A percentile compares a stretch with the other conserved stretches of the same genome.
Evolutionary conservation across 1,284 basidiomycete species (phyloP).

Genomic region (Rhodotorula sp.): DNA sequence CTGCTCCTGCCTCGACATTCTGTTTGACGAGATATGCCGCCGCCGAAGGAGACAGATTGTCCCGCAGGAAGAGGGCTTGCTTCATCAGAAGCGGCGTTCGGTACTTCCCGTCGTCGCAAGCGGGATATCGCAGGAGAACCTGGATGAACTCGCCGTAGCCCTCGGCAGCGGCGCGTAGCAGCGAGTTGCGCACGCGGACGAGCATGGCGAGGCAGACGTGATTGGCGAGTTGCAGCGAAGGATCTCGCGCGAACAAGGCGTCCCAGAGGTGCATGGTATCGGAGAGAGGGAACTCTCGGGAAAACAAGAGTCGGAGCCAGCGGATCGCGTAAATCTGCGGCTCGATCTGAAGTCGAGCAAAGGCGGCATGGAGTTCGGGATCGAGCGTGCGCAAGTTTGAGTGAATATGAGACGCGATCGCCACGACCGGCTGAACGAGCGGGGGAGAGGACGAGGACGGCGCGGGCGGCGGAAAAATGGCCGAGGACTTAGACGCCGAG

Average conservation of each 20-base stretch:
- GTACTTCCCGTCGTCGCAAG: conserved; percentile 43
- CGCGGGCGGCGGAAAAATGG: not conserved
- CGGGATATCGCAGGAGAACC: conserved; percentile 75
- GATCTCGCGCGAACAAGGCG: conserved; percentile 77
- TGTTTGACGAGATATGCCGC: conserved; percentile 26
- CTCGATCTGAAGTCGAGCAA: conserved; percentile 77
- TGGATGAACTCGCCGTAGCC: conserved; percentile 75
- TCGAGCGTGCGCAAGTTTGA: conserved; percentile 72
- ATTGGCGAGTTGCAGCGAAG: conserved; percentile 65
- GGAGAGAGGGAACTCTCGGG: conserved; percentile 73
- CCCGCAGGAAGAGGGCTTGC: conserved; percentile 75
- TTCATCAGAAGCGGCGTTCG: conserved; percentile 64
- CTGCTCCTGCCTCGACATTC: conserved; percentile 30
- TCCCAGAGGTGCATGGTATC: conserved; percentile 83
- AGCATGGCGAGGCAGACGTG: conserved; percentile 91
- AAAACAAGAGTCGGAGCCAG: conserved; percentile 85
- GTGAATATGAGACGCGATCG: conserved; percentile 74
- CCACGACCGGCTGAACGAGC: conserved; percentile 75
- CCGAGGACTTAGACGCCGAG: conserved; percentile 6
- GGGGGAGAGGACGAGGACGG: conserved; percentile 43
- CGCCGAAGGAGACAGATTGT: conserved; percentile 49
- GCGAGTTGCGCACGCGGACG: conserved; percentile 80
- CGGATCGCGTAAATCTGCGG: conserved; percentile 95
- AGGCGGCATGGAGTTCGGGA: conserved; percentile 69
- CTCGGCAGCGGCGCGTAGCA: conserved; percentile 60